Conservation (phyloP, 352 stramenopile species). For the Phytophthora megakarya region DNA sequence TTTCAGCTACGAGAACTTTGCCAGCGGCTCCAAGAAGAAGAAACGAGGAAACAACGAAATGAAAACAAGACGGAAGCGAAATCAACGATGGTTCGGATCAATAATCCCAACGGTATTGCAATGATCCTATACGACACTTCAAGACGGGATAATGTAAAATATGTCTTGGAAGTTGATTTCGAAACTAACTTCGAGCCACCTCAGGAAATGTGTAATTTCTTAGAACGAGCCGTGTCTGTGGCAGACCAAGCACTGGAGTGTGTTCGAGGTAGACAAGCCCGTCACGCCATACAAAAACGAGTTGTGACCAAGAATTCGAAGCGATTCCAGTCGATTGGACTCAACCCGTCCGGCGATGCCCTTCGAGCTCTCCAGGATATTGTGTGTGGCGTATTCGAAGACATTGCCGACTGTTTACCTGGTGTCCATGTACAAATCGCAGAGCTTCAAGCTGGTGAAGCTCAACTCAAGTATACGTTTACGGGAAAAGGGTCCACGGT, state of each 20-base stretch:
- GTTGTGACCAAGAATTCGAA: constrained; percentile 17
- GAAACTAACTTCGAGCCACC: constrained; percentile 24
- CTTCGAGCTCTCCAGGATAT: constrained; percentile 53
- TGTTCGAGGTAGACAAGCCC: constrained; percentile 56
- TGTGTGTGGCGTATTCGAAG: constrained; percentile 43
- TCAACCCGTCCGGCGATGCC: constrained; percentile 63
- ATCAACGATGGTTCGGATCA: constrained; percentile 7
- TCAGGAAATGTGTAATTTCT: constrained; percentile 23
- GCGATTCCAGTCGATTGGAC: constrained; percentile 40
- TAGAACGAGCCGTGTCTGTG: constrained; percentile 44
- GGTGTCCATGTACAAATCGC: constrained; percentile 61
- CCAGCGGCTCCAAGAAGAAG: constrained; percentile 16
- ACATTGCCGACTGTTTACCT: constrained; percentile 55
- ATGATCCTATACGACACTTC: constrained; percentile 39
- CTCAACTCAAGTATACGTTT: constrained; percentile 61
- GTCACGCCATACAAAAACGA: constrained; percentile 33
- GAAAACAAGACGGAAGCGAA: not conserved
- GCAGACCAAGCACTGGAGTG: constrained; percentile 48
- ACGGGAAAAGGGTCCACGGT: constrained; percentile 44
- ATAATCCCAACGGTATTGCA: constrained; percentile 44
- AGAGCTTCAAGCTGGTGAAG: constrained; percentile 54
- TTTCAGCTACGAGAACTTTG: constrained; percentile 53
- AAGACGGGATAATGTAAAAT: constrained; percentile 27
- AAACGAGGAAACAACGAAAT: not conserved
- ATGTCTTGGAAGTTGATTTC: constrained; percentile 55